Base-by-base conservation (phyloP, 495 filamentous ascomycete species). In the Jackrogersella minutella region DNA sequence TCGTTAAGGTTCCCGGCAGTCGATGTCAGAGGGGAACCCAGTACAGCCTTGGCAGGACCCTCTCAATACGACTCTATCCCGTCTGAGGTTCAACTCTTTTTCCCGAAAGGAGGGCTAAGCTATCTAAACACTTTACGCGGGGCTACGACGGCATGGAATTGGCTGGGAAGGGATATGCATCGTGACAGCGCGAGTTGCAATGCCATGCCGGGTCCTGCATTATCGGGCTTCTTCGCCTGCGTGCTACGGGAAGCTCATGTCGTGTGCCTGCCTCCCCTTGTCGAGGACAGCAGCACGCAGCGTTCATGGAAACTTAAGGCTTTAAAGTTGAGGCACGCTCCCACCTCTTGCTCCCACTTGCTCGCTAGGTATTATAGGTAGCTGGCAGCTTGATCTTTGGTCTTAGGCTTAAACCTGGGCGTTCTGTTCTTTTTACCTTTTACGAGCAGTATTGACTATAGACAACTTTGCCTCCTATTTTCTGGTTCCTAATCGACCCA, bases 1-100 rank as follows among this genome's bases (percentile, higher is more conserved):
- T 59, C 59, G n/a, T 63, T 54, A 54, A 68, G 30, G 53, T 59
- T 63, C 40, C 58, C 59, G 47, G 52, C 59, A 67, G n/a, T 41
- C 33, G 17, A 55, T 58, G 10, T 14, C 40, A 64, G 54, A 52
- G 51, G 57, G 57, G 57, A 57, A 61, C 49, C 63, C 34, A 47
- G 62, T 34, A 33, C 13, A 40, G 55, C 33, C 64, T 55, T 62
- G 50, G 26, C 40, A 39, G 56, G 33, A 52, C 21, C 34, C 24
- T 39, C 51, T n/a, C 19, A 14, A 43, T 22, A 34, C 17, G 24
- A 41, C 34, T 10, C 43, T 50, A 51, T 43, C 41, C 21, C 31
- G 30, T 22, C 17, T 36, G 17, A 21, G 37, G 7, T 41, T 51
- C 22, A 16, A n/a, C 37, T 62, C 56, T 57, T 57, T 63, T 58